Evolutionary conservation across 1,284 basidiomycete species (phyloP), one percentile per base, ranked within the genome.

Genomic region (Schizophyllum commune): DNA sequence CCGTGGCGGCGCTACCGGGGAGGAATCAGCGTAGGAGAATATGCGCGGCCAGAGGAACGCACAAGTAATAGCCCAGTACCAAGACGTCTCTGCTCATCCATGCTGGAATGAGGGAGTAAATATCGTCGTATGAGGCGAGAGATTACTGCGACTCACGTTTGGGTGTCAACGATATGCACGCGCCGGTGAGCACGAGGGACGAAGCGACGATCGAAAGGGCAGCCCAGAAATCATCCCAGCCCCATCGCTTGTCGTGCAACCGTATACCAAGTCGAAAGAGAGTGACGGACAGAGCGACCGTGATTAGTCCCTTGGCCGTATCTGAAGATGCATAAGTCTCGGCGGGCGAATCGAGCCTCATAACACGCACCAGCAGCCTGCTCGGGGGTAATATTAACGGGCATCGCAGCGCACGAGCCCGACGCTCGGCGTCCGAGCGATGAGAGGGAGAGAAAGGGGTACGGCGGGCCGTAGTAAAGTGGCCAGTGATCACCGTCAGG

Each of bases 1-100:
- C 51, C 20, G 7, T 32, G 66, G 59, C 67, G 67, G 9, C 55
- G 52, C 34, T 11, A 17, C 55, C 52, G 27, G 7, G n/a, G 34
- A 5, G n/a, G 20, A 32, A 19, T 5, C 5, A n/a, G 11, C 8
- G 21, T n/a, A 19, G 2, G 19, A 20, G 27, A 27, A 3, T 27
- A 27, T 27, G 27, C 27, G 27, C 2, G 27, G 27, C 27, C 4
- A 32, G 32, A 21, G 27, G 27, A n/a, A 27, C 58, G 52, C 58
- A 59, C 58, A 59, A 32, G 20, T 59, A 59, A 34, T 54, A 59
- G 6, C 32, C 58, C 4, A 27, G n/a, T 11, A 59, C 17, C 32
- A 53, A 15, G 7, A 21, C 52, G 32, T 53, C 21, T 19, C 53
- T n/a, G n/a, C 20, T 17, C 21, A 58, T 34, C 54, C 8, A 47